Evolutionary conservation across 768 basidiomycete species (phyloP).

Genomic region (Phlegmacium glaucopus): DNA sequence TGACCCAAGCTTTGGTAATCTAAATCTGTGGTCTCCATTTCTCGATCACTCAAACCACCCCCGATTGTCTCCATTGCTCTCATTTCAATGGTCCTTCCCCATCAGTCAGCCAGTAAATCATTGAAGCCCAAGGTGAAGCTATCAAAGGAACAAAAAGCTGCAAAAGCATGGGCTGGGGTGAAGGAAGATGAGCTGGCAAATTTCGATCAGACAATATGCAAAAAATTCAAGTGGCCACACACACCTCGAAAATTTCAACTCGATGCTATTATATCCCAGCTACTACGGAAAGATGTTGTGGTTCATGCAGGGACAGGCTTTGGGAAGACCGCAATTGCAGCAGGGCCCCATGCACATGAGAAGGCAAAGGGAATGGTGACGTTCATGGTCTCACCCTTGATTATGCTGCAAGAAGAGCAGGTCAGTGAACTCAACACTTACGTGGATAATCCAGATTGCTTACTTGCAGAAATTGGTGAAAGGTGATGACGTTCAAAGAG

Average conservation of each 20-base stretch:
- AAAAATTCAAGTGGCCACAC: slow-evolving; percentile 18
- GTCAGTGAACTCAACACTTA: slow-evolving; percentile 1
- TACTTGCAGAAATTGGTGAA: neutral
- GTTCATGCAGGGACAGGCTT: slow-evolving; percentile 35
- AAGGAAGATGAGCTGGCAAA: slow-evolving; percentile 5
- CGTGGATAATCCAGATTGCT: too few species aligned
- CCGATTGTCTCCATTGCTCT: too few species aligned
- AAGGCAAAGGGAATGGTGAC: slow-evolving; percentile 26
- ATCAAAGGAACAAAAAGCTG: too few species aligned
- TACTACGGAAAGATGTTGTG: slow-evolving; percentile 26
- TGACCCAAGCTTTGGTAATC: too few species aligned
- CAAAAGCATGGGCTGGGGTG: neutral
- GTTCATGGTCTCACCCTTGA: slow-evolving; percentile 35
- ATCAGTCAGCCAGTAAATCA: too few species aligned
- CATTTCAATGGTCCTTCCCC: too few species aligned
- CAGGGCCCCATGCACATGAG: slow-evolving; percentile 31
- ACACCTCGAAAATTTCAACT: slow-evolving; percentile 24
- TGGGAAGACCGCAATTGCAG: slow-evolving; percentile 37
- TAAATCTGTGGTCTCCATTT: too few species aligned
- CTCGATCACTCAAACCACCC: too few species aligned
- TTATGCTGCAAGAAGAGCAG: slow-evolving; percentile 35
- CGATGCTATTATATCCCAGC: slow-evolving; percentile 24
- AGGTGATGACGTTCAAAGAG: slow-evolving; percentile 15
- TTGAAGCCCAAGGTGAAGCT: too few species aligned
- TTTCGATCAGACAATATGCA: slow-evolving; percentile 2